Percentiles rank a stretch among this genome's conserved stretches.
These are phyloP conservation scores for Hygrophorus pudorinus DNA, from an alignment of 768 basidiomycete genomes.

Conservation along the genomic window DNA sequence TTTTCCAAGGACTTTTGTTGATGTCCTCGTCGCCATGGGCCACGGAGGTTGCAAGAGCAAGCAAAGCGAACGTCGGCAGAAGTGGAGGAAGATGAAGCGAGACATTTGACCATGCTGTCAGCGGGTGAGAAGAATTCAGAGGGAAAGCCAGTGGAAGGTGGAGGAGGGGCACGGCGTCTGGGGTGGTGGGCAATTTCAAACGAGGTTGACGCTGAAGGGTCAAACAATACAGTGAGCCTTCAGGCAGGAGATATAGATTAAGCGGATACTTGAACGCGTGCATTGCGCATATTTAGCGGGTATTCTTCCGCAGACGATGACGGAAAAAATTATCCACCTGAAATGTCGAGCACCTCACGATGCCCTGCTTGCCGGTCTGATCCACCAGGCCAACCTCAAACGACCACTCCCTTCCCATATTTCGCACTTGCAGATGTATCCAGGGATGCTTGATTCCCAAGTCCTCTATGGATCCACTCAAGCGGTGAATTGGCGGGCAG, in stretches of 20 bases:
- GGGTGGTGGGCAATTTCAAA: conserved; percentile 29
- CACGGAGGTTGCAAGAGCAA: conserved; percentile 22
- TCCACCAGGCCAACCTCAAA: conserved; percentile 72
- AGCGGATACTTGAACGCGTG: too few species aligned
- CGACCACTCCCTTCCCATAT: conserved; percentile 58
- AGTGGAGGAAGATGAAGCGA: conserved; percentile 49
- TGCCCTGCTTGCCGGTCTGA: conserved; percentile 44
- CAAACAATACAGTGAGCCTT: conserved; percentile 6
- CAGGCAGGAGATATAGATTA: conserved; percentile 3
- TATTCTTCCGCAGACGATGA: conserved; percentile 1
- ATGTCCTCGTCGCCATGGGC: conserved; percentile 12
- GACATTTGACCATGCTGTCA: conserved; percentile 66
- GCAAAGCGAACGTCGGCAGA: conserved; percentile 51
- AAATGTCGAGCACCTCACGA: conserved; percentile 66
- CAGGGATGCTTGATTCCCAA: conserved; percentile 62
- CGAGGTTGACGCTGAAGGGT: conserved; percentile 40
- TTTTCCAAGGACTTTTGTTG: conserved; percentile 2
- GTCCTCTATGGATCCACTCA: conserved; percentile 13
- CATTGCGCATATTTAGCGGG: too few species aligned
- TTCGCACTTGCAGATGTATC: conserved; percentile 68
- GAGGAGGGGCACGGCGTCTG: conserved; percentile 41
- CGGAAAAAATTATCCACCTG: conserved; percentile 41
- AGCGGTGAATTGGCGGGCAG: conserved; percentile 30
- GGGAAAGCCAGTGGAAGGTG: conserved; percentile 68
- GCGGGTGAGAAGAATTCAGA: conserved; percentile 35